A percentile compares a stretch with the other conserved stretches of the same genome.
Conservation (phyloP, 805 yeast genomes). For the Saccharomyces cerevisiae region DNA sequence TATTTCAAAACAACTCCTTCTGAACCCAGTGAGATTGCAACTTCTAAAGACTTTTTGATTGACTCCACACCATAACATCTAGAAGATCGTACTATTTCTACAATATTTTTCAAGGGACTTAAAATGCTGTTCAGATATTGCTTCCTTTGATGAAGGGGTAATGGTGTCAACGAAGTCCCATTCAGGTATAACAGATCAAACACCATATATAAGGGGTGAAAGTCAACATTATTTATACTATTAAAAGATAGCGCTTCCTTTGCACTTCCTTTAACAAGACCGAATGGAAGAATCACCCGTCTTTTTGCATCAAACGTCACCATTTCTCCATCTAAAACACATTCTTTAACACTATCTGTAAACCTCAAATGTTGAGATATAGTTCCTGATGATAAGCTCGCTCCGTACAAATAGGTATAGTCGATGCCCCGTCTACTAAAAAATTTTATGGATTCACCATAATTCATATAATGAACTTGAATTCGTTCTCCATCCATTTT, state of each 20-base stretch:
- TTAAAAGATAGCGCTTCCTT: conserved; percentile 41
- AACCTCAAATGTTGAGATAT: conserved; percentile 44
- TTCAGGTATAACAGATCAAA: conserved; percentile 72
- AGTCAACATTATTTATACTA: conserved; percentile 33
- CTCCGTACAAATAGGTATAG: conserved; percentile 64
- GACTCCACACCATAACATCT: conserved; percentile 41
- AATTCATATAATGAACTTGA: conserved; percentile 56
- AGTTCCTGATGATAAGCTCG: conserved; percentile 40
- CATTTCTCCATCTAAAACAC: conserved; percentile 83
- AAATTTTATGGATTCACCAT: conserved; percentile 32
- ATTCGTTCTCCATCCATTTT: conserved; percentile 91
- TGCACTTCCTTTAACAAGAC: conserved; percentile 67
- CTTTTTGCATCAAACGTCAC: conserved; percentile 67
- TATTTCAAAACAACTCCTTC: conserved; percentile 82
- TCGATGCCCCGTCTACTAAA: conserved; percentile 63
- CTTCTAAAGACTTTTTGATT: conserved; percentile 46
- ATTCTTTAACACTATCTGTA: conserved; percentile 31
- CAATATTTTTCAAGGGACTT: conserved; percentile 32
- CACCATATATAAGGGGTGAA: conserved; percentile 49
- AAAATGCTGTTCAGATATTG: conserved; percentile 39
- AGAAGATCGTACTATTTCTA: conserved; percentile 41
- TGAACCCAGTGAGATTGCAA: conserved; percentile 52
- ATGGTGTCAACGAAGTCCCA: conserved; percentile 49
- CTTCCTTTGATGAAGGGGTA: conserved; percentile 51
- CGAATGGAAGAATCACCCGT: conserved; percentile 62